phyloP scores from a whole-genome alignment of 106 monocot species.

The Vanilla planifolia region DNA sequence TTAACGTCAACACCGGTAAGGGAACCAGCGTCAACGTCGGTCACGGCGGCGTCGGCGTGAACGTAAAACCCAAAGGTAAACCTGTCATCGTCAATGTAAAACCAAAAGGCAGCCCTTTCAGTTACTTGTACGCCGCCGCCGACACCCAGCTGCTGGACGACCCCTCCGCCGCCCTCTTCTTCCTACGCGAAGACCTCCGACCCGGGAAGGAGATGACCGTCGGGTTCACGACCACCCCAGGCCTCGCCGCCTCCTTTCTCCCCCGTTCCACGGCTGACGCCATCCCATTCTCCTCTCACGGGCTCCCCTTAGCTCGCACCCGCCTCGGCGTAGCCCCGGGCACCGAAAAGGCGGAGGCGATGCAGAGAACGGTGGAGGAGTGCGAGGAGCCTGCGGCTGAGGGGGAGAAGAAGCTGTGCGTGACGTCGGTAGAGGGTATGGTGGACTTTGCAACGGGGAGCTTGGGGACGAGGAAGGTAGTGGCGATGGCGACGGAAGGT shows the following conservation, averaged over 20 bases:
- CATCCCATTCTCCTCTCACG: constrained; percentile 46
- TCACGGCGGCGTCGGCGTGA: constrained; percentile 26
- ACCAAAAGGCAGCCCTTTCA: constrained; percentile 9
- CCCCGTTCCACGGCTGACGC: constrained; percentile 27
- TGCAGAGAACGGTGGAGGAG: constrained; percentile 25
- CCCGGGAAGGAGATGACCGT: constrained; percentile 35
- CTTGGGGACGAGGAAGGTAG: constrained; percentile 17
- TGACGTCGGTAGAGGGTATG: constrained; percentile 82
- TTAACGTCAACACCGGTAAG: constrained; percentile 23
- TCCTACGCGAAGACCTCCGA: constrained; percentile 42
- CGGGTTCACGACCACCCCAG: constrained; percentile 18
- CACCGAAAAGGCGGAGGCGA: constrained; percentile 22
- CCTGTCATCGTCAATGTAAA: constrained; percentile 13
- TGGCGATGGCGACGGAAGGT: constrained; percentile 2
- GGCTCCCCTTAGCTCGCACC: constrained; percentile 32
- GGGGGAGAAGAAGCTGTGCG: constrained; percentile 46
- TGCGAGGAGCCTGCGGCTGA: constrained; percentile 31
- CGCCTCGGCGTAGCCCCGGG: constrained; percentile 29
- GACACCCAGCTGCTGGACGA: constrained; percentile 28
- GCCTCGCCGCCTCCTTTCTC: constrained; percentile 14
- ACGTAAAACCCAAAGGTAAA: constrained; percentile 21
- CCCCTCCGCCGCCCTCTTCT: constrained; percentile 36
- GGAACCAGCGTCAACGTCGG: constrained; percentile 26
- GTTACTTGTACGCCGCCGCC: constrained; percentile 29
- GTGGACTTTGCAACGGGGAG: constrained; percentile 42